Conservation (phyloP, 495 filamentous ascomycete species). For the Aspergillus steynii region DNA sequence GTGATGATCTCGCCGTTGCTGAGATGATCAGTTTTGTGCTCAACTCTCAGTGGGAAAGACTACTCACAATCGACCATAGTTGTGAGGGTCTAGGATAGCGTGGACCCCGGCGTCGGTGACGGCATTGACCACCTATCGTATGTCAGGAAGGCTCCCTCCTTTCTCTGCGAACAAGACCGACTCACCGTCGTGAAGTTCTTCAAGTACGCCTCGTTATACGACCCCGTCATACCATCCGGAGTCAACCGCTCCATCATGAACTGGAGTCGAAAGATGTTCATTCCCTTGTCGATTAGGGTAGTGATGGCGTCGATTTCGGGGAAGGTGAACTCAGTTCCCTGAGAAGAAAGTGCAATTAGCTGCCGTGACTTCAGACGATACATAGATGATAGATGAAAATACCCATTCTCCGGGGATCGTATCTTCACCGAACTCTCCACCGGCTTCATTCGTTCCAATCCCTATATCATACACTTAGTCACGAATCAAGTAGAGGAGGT, state of each 20-base stretch:
- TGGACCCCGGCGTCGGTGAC: slow-evolving; percentile 64
- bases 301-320: slow-evolving; percentile 54
- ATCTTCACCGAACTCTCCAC: slow-evolving; percentile 51
- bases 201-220: slow-evolving; percentile 41
- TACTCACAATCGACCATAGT: slow-evolving; percentile 58
- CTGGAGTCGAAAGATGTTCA: slow-evolving; percentile 70
- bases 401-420: slow-evolving; percentile 46
- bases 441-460: slow-evolving; percentile 41
- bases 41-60: neutral
- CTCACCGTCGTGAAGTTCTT: slow-evolving; percentile 44
- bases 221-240: slow-evolving; percentile 48
- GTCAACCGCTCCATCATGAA: slow-evolving; percentile 72
- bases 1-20: slow-evolving; percentile 67
- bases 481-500: neutral
- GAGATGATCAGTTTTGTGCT: slow-evolving; percentile 28
- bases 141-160: neutral
- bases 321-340: slow-evolving; percentile 62
- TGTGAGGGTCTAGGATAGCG: slow-evolving; percentile 70
- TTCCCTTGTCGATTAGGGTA: slow-evolving; percentile 60
- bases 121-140: slow-evolving; percentile 54
- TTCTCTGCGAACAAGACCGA: neutral
- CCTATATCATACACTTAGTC: slow-evolving; percentile 5
- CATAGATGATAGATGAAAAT: slow-evolving; percentile 37
- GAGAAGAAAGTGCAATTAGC: slow-evolving; percentile 38
- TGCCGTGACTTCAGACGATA: no score